Conservation (phyloP, 2,329 filamentous ascomycete species). For the Paraconiothyrium brasiliense region DNA sequence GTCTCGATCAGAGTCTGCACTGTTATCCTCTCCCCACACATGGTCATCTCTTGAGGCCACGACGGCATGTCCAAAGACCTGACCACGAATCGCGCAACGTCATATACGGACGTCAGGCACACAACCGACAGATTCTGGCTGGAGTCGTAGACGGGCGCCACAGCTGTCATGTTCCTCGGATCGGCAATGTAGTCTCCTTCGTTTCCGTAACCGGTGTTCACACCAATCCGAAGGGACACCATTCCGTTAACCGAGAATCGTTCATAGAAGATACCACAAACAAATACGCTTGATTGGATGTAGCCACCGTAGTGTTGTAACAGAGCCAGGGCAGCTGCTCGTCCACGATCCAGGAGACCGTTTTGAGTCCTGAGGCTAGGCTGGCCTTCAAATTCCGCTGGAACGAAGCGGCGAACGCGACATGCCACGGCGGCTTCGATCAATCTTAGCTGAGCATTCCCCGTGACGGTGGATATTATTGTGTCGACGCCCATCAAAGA, state of each 20-base stretch:
- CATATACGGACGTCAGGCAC: constrained; percentile 74
- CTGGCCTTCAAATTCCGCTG: constrained; percentile 78
- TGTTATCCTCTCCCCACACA: constrained; percentile 72
- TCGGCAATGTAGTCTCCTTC: constrained; percentile 75
- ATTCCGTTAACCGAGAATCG: constrained; percentile 75
- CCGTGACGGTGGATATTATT: constrained; percentile 77
- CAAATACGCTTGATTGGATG: constrained; percentile 76
- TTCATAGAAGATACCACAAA: constrained; percentile 80
- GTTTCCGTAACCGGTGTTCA: constrained; percentile 61
- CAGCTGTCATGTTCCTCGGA: constrained; percentile 64
- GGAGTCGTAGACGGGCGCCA: constrained; percentile 66
- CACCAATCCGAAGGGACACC: constrained; percentile 66
- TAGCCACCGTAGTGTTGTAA: constrained; percentile 64
- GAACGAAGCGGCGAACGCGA: constrained; percentile 74
- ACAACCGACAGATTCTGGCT: constrained; percentile 58
- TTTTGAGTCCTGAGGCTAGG: constrained; percentile 63
- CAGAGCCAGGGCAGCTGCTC: constrained; percentile 64
- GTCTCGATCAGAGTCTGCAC: constrained; percentile 69
- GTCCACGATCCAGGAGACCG: constrained; percentile 70
- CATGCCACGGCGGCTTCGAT: constrained; percentile 75
- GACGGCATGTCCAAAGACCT: constrained; percentile 70
- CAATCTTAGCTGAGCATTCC: constrained; percentile 71
- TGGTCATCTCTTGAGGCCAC: constrained; percentile 75
- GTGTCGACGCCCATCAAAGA: constrained; percentile 76
- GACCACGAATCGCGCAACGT: constrained; percentile 75